A percentile compares a stretch with the other conserved stretches of the same genome.
These are phyloP conservation scores for Cercospora nicotianae DNA, from an alignment of 2,329 filamentous ascomycete genomes.

Conservation along the genomic window DNA sequence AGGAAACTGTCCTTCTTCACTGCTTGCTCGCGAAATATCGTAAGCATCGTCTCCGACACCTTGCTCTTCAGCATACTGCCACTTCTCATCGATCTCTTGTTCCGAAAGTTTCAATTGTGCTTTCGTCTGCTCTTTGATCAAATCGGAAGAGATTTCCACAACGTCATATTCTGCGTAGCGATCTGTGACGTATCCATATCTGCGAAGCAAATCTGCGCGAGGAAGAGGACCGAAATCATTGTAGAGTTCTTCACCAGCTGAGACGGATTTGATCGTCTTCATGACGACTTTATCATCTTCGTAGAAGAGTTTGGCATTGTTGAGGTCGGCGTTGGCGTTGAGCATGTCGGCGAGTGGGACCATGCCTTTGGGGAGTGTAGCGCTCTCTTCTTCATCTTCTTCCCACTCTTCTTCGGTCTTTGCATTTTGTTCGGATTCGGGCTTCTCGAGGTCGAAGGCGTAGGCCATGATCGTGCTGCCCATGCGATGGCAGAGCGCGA, in stretches of 20 bases:
- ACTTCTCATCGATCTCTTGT: slow-evolving; percentile 30
- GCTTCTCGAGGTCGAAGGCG: slow-evolving; percentile 74
- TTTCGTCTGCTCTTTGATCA: slow-evolving; percentile 54
- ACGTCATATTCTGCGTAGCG: slow-evolving; percentile 79
- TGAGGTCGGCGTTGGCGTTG: slow-evolving; percentile 78
- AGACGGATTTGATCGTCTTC: slow-evolving; percentile 67
- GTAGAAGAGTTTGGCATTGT: slow-evolving; percentile 70
- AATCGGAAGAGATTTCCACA: slow-evolving; percentile 68
- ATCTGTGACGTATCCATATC: slow-evolving; percentile 83
- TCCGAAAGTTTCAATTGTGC: slow-evolving; percentile 16
- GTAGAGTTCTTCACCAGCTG: slow-evolving; percentile 71
- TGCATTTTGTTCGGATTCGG: slow-evolving; percentile 47
- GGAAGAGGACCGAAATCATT: slow-evolving; percentile 89
- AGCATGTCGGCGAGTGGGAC: slow-evolving; percentile 87
- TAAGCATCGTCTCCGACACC: slow-evolving; percentile 72
- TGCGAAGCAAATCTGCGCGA: slow-evolving; percentile 75
- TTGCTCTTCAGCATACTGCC: slow-evolving; percentile 60
- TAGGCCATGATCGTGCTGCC: slow-evolving; percentile 90
- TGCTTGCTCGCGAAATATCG: slow-evolving; percentile 48
- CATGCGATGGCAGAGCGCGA: slow-evolving; percentile 71
- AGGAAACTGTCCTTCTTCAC: slow-evolving; percentile 41
- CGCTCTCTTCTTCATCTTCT: slow-evolving; percentile 38
- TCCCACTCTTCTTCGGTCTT: slow-evolving; percentile 54
- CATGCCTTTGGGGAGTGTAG: slow-evolving; percentile 69
- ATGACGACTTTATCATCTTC: slow-evolving; percentile 65